Percentiles rank a stretch among this genome's conserved stretches.
phyloP scores from a whole-genome alignment of 768 basidiomycete genomes.

The Amanita brunnescens region DNA sequence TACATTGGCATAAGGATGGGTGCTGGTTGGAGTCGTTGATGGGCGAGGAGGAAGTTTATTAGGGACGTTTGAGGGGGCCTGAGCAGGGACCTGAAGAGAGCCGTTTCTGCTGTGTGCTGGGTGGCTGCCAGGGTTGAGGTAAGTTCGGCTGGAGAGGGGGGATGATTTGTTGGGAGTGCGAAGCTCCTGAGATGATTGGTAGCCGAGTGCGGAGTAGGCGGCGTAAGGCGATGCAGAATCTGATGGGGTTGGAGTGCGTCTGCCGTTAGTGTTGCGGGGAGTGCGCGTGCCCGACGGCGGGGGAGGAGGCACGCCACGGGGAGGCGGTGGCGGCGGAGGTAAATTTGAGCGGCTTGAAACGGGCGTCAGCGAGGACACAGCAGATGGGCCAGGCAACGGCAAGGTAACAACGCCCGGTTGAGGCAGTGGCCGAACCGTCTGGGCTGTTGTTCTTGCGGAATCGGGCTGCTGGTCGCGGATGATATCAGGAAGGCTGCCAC shows the following conservation, averaged over 20 bases:
- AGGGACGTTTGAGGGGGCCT: constrained; percentile 24
- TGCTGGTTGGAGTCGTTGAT: constrained; percentile 29
- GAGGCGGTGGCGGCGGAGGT: constrained; percentile 63
- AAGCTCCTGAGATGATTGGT: neutral
- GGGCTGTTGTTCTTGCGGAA: constrained; percentile 34
- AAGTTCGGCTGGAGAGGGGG: constrained; percentile 26
- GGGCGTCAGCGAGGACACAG: constrained; percentile 20
- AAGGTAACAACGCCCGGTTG: constrained; percentile 29
- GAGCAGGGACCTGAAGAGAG: constrained; percentile 40
- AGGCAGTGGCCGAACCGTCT: constrained; percentile 39
- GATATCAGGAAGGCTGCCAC: constrained; percentile 64
- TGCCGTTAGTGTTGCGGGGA: constrained; percentile 22
- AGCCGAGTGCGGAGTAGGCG: constrained; percentile 21
- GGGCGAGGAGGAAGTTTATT: constrained; percentile 38
- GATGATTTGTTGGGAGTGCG: constrained; percentile 26
- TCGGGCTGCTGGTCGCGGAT: constrained; percentile 57
- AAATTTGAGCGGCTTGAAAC: constrained; percentile 36
- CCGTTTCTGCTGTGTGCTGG: constrained; percentile 41
- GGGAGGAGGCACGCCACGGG: constrained; percentile 55
- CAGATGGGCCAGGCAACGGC: constrained; percentile 7
- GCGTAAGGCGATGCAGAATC: constrained; percentile 39
- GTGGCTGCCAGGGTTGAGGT: constrained; percentile 10
- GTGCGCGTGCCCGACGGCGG: constrained; percentile 38
- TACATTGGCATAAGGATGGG: constrained; percentile 55
- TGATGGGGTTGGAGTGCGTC: constrained; percentile 50